Base-by-base conservation (phyloP, 139 green algal genomes). In the Pleodorina starrii region DNA sequence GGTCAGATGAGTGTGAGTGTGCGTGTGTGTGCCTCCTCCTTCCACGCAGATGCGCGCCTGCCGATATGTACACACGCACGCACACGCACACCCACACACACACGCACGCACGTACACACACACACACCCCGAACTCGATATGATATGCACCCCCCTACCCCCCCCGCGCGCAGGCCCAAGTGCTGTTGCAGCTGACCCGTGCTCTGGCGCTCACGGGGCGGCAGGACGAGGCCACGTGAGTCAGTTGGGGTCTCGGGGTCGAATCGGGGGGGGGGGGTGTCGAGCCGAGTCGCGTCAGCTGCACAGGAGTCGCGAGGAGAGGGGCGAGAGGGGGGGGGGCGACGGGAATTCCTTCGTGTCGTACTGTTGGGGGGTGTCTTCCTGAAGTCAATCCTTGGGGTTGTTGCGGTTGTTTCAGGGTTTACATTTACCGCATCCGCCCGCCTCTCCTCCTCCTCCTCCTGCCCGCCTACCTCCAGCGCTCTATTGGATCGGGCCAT, bases 131-230 rank as follows among this genome's bases (percentile, higher is more conserved):
- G 51, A 60, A 60, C 14, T 60, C 14, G 14, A 17, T 60, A 60
- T 17, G 51, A 60, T n/a, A 25, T 66, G 54, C 54, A 66, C 25
- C 5, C 54, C 9, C 21, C 6, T 66, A 25, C 54, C 3, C 23
- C 27, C 27, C 23, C 73, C 43, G 5, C 29, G 46, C 19, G 12
- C 78, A 86, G 81, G 60, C 43, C 21, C n/a, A 77, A 32, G 43
- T 78, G n/a, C 60, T 87, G 81, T 42, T 87, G 81, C 60, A 78
- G 66, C 83, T 88, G 46, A 71, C 66, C 0, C 44, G 68, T 0
- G 83, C 83, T 9, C 32, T 88, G 63, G 68, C 44, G 21, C 16
- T 40, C 9, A 40, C 36, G 32, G 83, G 83, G 23, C 83, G 68
- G 16, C 1, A 40, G 36, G 83, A 80, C 11, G 68, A 88, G 48